Evolutionary conservation across 1,284 basidiomycete species (phyloP).

Genomic region (Trichosporon ovoides): DNA sequence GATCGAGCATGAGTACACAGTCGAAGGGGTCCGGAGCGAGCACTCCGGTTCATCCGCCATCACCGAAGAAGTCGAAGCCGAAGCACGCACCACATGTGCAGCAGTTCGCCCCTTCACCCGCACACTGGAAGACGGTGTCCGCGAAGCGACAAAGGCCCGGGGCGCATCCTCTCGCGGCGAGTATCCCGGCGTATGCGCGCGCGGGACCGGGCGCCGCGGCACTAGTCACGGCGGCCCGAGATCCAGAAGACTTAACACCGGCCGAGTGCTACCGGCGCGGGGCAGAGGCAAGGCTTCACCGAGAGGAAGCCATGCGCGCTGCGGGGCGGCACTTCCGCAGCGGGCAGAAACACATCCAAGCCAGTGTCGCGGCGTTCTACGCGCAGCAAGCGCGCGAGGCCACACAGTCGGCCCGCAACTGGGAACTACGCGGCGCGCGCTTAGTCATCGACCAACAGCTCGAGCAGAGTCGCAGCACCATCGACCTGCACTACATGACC

Average conservation of each 20-base stretch:
- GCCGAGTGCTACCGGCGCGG: conserved; percentile 36
- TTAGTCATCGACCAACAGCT: conserved; percentile 37
- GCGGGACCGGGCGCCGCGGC: conserved; percentile 21
- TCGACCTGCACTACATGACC: conserved; percentile 34
- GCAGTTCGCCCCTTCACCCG: conserved; percentile 18
- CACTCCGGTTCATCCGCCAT: neutral
- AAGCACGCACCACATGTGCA: neutral
- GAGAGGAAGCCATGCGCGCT: conserved; percentile 37
- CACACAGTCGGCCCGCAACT: conserved; percentile 25
- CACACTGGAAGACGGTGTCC: conserved; percentile 40
- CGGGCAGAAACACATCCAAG: conserved; percentile 15
- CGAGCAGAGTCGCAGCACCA: neutral
- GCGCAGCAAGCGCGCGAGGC: conserved; percentile 39
- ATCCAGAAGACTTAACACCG: conserved; percentile 18
- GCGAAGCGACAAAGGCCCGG: conserved; percentile 13
- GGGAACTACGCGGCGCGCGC: conserved; percentile 42
- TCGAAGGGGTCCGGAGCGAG: neutral
- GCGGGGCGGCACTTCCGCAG: conserved; percentile 33
- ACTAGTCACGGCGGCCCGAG: conserved; percentile 12
- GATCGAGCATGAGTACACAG: neutral
- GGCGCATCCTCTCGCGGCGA: conserved; percentile 28
- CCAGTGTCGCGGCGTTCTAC: conserved; percentile 39
- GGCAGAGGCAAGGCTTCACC: conserved; percentile 23
- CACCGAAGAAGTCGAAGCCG: neutral
- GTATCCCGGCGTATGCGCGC: conserved; percentile 34